Base-by-base conservation (phyloP, 2,329 filamentous ascomycete genomes). In the Colletotrichum melonis region DNA sequence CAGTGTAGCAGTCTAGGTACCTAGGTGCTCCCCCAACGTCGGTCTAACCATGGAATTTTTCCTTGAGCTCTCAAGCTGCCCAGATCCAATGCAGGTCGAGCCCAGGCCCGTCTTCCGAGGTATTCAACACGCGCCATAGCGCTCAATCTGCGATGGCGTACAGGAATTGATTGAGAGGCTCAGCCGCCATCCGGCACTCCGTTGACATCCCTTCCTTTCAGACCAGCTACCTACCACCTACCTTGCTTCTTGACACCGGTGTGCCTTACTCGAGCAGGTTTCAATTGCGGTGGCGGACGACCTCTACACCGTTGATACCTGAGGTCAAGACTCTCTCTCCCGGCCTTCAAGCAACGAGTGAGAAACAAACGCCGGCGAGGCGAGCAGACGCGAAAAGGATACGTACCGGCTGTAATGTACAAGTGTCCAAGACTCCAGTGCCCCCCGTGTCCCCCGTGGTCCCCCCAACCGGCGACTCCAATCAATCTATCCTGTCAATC, bases 401-500 rank as follows among this genome's bases (percentile, higher is more conserved):
- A 63, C 62, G 62, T 63, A 63, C 52, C 63, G 8, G 52, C 35
- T 65, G 63, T 22, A 65, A 65, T 35, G 55, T 56, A 24, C 49
- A 57, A 22, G 42, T 49, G 42, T 49, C 38, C 49, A 57, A 22
- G 42, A n/a, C 16, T 49, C 38, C 38, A 22, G 42, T 49, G 19
- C 19, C 42, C 42, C 42, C 42, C 42, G 42, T 49, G 42, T 70
- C 64, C 63, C 59, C 63, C 26, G 42, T 35, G 59, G 32, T 35
- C 42, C 46, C 70, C 70, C 59, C 60, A 70, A 62, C 59, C 63
- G 16, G 19, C 56, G 70, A 49, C 56, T 70, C 62, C 67, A 66
- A 64, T 73, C 60, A 65, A 73, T 65, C 56, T 70, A 35, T 64
- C 67, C 66, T 65, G 70, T 70, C 66, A 70, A 65, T 69, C 67